These are phyloP conservation scores for Fagopyrum tataricum DNA, from an alignment of 148 eudicot genomes.

Conservation along the genomic window DNA sequence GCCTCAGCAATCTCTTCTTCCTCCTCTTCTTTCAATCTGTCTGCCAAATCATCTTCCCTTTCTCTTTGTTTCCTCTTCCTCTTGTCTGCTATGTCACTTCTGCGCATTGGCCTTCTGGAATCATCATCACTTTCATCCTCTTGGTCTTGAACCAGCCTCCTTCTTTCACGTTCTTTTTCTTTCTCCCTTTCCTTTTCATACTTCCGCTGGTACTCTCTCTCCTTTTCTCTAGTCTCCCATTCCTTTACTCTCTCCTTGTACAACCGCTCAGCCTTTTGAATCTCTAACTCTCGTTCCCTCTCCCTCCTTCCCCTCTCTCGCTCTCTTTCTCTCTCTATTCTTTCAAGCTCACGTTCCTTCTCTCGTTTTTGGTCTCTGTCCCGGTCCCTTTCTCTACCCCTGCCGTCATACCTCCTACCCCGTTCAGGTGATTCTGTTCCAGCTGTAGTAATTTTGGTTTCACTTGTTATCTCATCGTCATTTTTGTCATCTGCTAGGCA, in stretches of 20 bases:
- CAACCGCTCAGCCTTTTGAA: conserved; percentile 75
- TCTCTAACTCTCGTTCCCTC: conserved; percentile 74
- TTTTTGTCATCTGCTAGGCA: conserved; percentile 52
- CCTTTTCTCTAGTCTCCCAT: conserved; percentile 86
- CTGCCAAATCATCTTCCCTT: conserved; percentile 81
- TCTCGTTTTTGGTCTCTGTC: conserved; percentile 66
- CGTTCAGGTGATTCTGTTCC: conserved; percentile 84
- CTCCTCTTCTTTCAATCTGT: conserved; percentile 76
- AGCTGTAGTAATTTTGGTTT: conserved; percentile 45
- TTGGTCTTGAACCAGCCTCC: conserved; percentile 56
- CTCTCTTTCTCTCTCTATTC: conserved; percentile 89
- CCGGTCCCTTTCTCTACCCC: conserved; percentile 46
- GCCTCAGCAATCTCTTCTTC: conserved; percentile 83
- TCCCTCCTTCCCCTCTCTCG: conserved; percentile 88
- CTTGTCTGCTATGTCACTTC: conserved; percentile 64
- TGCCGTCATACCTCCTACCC: conserved; percentile 60
- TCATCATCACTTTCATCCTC: conserved; percentile 81
- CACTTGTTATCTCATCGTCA: conserved; percentile 66
- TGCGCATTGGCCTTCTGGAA: conserved; percentile 76
- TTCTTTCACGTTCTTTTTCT: conserved; percentile 70
- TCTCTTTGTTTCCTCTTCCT: conserved; percentile 70
- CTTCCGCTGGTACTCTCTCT: conserved; percentile 62
- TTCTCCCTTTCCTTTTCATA: conserved; percentile 82
- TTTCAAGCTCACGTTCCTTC: conserved; percentile 88
- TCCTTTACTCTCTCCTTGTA: conserved; percentile 71